phyloP scores from a whole-genome alignment of 768 basidiomycete genomes.

The Mycena kentingensis region DNA sequence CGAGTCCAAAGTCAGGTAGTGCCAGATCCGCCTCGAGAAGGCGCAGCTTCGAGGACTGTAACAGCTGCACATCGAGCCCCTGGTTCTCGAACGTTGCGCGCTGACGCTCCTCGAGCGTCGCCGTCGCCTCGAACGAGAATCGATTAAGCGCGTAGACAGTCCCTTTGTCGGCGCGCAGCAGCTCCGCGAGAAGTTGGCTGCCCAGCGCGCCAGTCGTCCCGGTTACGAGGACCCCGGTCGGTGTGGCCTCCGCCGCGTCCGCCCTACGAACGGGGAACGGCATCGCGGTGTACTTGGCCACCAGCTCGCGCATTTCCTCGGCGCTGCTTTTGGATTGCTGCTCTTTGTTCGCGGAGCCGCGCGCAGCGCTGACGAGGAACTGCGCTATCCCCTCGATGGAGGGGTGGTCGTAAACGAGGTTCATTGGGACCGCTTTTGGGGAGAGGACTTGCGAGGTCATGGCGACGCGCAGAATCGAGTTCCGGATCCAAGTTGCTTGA shows the following conservation, averaged over 20 bases:
- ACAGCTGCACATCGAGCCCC: slow-evolving; percentile 24
- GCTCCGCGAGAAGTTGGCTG: slow-evolving; percentile 28
- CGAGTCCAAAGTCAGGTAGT: slow-evolving; percentile 11
- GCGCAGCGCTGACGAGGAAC: slow-evolving; percentile 4
- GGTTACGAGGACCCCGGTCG: slow-evolving; percentile 32
- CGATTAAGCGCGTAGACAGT: slow-evolving; percentile 35
- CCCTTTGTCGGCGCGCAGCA: slow-evolving; percentile 24
- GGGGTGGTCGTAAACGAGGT: slow-evolving; percentile 32
- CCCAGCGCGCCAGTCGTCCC: slow-evolving; percentile 40
- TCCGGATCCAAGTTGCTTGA: slow-evolving; percentile 40
- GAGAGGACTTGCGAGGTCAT: slow-evolving; percentile 18
- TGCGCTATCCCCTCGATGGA: slow-evolving; percentile 24
- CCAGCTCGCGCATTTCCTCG: slow-evolving; percentile 23
- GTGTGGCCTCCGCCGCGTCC: neutral
- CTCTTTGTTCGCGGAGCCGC: neutral
- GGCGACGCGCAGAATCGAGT: slow-evolving; percentile 29
- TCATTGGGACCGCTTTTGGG: slow-evolving; percentile 19
- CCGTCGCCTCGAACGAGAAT: neutral
- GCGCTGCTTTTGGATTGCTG: neutral
- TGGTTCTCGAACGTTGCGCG: slow-evolving; percentile 22
- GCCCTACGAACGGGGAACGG: slow-evolving; percentile 4
- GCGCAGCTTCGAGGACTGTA: slow-evolving; percentile 28
- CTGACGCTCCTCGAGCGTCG: slow-evolving; percentile 36
- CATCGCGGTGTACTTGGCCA: slow-evolving; percentile 12
- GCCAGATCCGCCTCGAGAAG: slow-evolving; percentile 27